Evolutionary conservation across 2,329 filamentous ascomycete species (phyloP).

Genomic region (Phyllosticta citribraziliensis): DNA sequence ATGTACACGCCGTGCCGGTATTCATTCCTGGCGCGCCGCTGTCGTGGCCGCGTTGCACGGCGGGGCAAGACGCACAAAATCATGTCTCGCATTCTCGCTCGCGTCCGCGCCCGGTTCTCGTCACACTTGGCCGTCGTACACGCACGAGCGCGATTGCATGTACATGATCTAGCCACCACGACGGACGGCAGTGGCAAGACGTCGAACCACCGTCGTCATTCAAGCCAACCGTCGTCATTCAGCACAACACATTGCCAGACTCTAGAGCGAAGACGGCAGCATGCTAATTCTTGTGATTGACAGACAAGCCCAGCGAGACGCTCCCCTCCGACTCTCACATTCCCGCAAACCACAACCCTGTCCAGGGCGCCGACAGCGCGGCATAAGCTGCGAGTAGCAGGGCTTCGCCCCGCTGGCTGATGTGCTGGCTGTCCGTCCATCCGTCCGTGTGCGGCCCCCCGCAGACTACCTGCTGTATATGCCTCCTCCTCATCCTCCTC

Average conservation of each 20-base stretch:
- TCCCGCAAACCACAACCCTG: slow-evolving; percentile 34
- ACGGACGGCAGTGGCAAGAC: not conserved
- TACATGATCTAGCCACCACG: not conserved
- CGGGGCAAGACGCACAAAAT: not conserved
- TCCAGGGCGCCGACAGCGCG: slow-evolving; percentile 29
- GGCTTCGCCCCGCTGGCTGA: not conserved
- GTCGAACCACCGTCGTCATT: not conserved
- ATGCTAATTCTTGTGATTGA: slow-evolving; percentile 11
- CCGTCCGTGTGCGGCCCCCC: not conserved
- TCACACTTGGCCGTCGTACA: not conserved
- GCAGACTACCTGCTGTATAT: not conserved
- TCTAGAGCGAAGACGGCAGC: not conserved
- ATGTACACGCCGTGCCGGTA: slow-evolving; percentile 5
- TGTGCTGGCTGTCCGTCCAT: not conserved
- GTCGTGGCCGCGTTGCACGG: not conserved
- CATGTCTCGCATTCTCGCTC: not conserved
- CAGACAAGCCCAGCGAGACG: slow-evolving; percentile 45
- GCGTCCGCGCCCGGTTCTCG: not conserved
- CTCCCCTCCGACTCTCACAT: slow-evolving; percentile 42
- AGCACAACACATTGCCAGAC: not conserved
- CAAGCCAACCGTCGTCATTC: not conserved
- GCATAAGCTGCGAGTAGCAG: not conserved
- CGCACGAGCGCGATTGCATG: not conserved
- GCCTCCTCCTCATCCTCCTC: too few relatives aligned
- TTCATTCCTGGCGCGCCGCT: not conserved